Evolutionary conservation across 352 stramenopile genomes (phyloP), one percentile per base, ranked within the genome.

Genomic region (Thalassiosira oceanica): DNA sequence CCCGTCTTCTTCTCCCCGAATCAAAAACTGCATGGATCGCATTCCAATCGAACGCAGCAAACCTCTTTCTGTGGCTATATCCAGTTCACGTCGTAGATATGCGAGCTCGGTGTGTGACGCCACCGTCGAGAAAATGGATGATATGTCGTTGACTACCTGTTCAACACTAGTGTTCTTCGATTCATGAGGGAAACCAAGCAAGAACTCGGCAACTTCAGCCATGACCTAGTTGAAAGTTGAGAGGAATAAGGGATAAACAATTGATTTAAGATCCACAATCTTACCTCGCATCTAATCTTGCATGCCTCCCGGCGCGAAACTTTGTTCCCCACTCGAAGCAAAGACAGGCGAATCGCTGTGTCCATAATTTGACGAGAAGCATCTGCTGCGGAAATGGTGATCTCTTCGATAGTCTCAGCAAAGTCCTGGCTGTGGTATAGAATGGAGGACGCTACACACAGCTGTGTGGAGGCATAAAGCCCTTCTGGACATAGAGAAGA

Each of bases 321-420:
- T 20, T 45, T 55, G 24, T 37, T 20, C 43, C 54, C 29, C 8
- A 56, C 26, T 42, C 10, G 11, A 7, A 39, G n/a, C 2, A 77
- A 50, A 72, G 79, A 54, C 37, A 72, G 44, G 8, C 84, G 69
- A 2, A 89, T 66, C 64, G 71, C 76, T 75, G 71, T 68, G 44
- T 92, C 84, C 61, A 92, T 74, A 26, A 90, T 78, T 20, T 69
- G 65, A 23, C 76, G 49, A 42, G 77, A 78, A 48, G 53, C 29
- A 35, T 68, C 44, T 18, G 52, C 51, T 29, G 62, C 24, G 29
- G 63, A 53, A 48, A 50, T 35, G 13, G 29, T 53, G 8, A 4
- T 54, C 3, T 58, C 29, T 15, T 28, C 18, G 26, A 11, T n/a
- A n/a, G n/a, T n/a, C n/a, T n/a, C n/a, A n/a, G n/a, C n/a, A n/a